These are phyloP conservation scores for Catharanthus roseus DNA, from an alignment of 257 asterid genomes.

Conservation along the genomic window DNA sequence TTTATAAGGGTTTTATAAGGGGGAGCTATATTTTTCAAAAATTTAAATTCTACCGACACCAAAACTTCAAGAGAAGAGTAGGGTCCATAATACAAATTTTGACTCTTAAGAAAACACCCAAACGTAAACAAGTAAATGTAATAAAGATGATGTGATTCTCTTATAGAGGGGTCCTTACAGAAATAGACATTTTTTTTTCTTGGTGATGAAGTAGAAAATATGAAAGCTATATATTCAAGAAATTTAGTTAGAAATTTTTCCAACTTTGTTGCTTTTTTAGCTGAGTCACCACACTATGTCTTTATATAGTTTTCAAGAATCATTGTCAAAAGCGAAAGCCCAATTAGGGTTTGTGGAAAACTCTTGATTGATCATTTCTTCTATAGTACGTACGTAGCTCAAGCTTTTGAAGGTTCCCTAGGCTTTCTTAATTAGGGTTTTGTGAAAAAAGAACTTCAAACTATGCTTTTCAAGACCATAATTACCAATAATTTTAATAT, in stretches of 20 bases:
- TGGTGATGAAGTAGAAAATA: conserved; percentile 9
- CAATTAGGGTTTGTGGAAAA: not conserved
- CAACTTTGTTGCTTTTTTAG: conserved; percentile 3
- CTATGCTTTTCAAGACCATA: no score
- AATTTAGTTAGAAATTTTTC: conserved; percentile 14
- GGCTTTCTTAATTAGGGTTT: no score
- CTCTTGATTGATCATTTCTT: no score
- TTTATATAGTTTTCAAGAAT: not conserved
- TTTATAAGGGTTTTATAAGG: not conserved
- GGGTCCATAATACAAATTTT: conserved; percentile 33
- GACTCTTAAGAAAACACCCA: conserved; percentile 17
- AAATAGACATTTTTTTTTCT: conserved; percentile 12
- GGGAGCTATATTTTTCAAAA: no score
- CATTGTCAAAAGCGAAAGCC: not conserved
- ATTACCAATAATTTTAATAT: no score
- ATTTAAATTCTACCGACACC: conserved; percentile 39
- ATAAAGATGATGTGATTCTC: conserved; percentile 12
- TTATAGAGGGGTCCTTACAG: not conserved
- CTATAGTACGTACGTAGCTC: no score
- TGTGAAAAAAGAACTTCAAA: not conserved
- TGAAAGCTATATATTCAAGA: conserved; percentile 9
- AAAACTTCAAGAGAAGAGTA: conserved; percentile 14
- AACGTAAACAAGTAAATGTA: conserved; percentile 9
- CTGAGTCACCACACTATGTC: not conserved
- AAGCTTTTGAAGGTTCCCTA: no score